Base-by-base conservation (phyloP, 352 stramenopile species). In the Globisporangium nunn region DNA sequence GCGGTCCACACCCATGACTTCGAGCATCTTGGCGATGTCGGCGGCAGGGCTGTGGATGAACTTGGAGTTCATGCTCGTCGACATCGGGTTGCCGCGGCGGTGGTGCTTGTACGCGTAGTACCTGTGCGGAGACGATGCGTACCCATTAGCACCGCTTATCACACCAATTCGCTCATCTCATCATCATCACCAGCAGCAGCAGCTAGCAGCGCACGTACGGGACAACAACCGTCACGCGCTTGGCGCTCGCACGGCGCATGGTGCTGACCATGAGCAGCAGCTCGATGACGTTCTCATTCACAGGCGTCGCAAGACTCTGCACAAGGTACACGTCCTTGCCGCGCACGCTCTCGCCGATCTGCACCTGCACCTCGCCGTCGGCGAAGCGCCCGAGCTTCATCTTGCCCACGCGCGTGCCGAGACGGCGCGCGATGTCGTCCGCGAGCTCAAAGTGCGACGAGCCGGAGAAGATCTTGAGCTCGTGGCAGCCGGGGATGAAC, bases 241-340 rank as follows among this genome's bases (percentile, higher is more conserved):
- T 98, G 59, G 93, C 93, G 49, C 86, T 96, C 8, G 93, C 91
- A 55, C 93, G 82, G 44, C 91, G 85, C 76, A 96, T 93, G 41
- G 91, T 96, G 62, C 87, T 97, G 48, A 98, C 85, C 87, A 97
- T 97, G 37, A 98, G 78, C 59, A 98, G 67, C 59, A 98, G 70
- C 71, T 98, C 93, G 53, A 98, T 96, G 50, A 98, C 84, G 68
- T 96, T 96, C 63, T 98, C 93, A 62, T 98, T 98, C 51, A 97
- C 91, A 14, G 93, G 93, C 50, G 75, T 89, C 39, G 86, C 80
- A 29, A 96, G 85, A 61, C 86, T 95, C 78, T 98, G 93, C 54
- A 98, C 85, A 43, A 98, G 71, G 70, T 98, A 98, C 49, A 97
- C 91, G 65, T 98, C 93, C 73, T 97, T 96, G 44, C 91, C 90